Percentiles rank a stretch among this genome's conserved stretches.
These are phyloP conservation scores for Niebla homalea DNA, from an alignment of 495 filamentous ascomycete species.

Conservation along the genomic window DNA sequence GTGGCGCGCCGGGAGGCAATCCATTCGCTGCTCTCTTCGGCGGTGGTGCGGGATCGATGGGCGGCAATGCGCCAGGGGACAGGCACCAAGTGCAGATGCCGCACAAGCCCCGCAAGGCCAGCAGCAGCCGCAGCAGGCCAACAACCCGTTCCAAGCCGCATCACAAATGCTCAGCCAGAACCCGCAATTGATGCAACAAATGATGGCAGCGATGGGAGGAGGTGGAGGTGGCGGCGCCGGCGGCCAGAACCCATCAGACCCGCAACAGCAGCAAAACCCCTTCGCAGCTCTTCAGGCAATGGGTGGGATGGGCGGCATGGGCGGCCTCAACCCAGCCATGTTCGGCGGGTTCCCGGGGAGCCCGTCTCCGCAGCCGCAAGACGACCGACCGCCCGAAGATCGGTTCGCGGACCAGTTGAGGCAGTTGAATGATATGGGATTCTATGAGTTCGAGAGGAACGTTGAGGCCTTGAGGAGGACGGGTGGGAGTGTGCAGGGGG, in stretches of 20 bases:
- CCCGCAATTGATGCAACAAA: conserved; percentile 32
- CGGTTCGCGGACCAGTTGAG: conserved; percentile 79
- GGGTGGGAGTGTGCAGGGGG: conserved; percentile 90
- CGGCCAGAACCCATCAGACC: conserved; percentile 23
- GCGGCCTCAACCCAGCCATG: conserved; percentile 22
- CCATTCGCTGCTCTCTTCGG: conserved; percentile 64
- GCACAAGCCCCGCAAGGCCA: conserved; percentile 15
- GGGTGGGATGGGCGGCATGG: conserved; percentile 29
- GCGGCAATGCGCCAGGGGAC: conserved; percentile 16
- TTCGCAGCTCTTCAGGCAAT: conserved; percentile 24
- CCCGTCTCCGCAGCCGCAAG: conserved; percentile 41
- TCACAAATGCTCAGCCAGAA: conserved; percentile 33
- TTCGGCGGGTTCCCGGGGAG: conserved; percentile 14
- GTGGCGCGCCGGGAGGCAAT: conserved; percentile 40
- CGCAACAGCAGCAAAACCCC: conserved; percentile 19
- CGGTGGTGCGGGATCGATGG: conserved; percentile 17
- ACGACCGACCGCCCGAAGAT: conserved; percentile 86
- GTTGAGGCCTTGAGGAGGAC: conserved; percentile 75
- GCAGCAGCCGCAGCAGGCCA: conserved; percentile 16
- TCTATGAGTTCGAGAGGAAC: conserved; percentile 92
- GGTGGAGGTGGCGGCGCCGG: conserved; percentile 19
- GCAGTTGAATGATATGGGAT: conserved; percentile 98
- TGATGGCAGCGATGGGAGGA: conserved; percentile 35
- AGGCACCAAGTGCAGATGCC: conserved; percentile 4
- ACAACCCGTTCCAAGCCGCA: conserved; percentile 32